Conservation (phyloP, 805 yeast genomes). For the Sungouiella thailandica region DNA sequence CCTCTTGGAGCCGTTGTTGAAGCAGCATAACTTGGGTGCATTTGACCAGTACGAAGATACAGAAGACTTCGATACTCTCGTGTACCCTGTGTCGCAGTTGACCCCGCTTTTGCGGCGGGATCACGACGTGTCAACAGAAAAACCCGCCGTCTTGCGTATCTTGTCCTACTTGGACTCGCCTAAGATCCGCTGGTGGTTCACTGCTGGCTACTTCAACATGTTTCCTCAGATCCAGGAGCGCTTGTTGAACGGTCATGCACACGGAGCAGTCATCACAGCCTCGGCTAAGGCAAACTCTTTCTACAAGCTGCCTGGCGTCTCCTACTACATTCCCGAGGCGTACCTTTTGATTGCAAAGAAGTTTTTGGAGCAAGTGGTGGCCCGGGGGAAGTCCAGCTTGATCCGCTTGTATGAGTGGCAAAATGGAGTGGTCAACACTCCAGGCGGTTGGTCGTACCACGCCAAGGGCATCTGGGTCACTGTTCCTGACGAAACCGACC, state of each 20-base stretch:
- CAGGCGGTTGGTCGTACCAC: constrained; percentile 94
- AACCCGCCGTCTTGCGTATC: constrained; percentile 58
- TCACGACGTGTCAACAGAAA: constrained; percentile 68
- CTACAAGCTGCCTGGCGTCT: constrained; percentile 76
- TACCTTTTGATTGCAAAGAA: constrained; percentile 69
- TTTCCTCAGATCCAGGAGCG: constrained; percentile 62
- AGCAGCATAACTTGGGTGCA: constrained; percentile 31
- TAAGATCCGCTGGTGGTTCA: constrained; percentile 70
- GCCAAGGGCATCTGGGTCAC: constrained; percentile 93
- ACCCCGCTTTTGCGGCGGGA: constrained; percentile 70
- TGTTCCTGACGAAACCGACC: constrained; percentile 50
- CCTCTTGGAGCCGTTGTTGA: constrained; percentile 55
- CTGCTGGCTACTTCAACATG: constrained; percentile 96
- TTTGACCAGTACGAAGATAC: constrained; percentile 31
- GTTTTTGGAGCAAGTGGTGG: constrained; percentile 53
- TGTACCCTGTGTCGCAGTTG: constrained; percentile 89
- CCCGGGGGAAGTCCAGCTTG: constrained; percentile 33
- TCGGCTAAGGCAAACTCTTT: constrained; percentile 91
- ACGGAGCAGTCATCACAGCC: constrained; percentile 79
- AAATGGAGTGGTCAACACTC: constrained; percentile 74
- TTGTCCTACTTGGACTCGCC: constrained; percentile 54
- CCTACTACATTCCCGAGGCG: constrained; percentile 80
- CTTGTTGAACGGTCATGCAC: constrained; percentile 53
- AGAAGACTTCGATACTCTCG: constrained; percentile 50
- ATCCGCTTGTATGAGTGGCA: constrained; percentile 79